Base-by-base conservation (phyloP, 164 flowering plant genomes). In the grape (Vitis vinifera) region DNA sequence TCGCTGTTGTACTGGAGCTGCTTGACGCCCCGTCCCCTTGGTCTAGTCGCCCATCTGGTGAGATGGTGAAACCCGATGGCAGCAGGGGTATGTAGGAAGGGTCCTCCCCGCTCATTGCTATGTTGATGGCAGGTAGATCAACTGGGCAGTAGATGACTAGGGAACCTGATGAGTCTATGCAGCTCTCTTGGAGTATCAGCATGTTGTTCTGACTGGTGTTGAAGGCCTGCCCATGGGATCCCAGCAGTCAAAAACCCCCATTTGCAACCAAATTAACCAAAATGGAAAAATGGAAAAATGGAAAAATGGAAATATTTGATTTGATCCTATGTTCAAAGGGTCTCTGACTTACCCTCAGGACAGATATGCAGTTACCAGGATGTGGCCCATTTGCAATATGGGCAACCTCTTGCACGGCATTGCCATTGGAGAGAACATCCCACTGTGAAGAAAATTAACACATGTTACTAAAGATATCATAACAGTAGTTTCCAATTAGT, bases 111-210 rank as follows among this genome's bases (percentile, higher is more conserved):
- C 87, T 85, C 90, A 91, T 88, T 17, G 95, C 93, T 17, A 88
- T 57, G 83, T 89, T 85, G 72, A 91, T 85, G 16, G 89, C 77
- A 0, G 83, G 84, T 3, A 93, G 74, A 51, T 93, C 98, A 1
- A 91, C 88, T 0, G 98, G 91, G 65, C 90, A 71, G 75, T 91
- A 91, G 3, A 89, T 89, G 1, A 93, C 85, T 0, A 90, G 77
- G 2, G 95, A 86, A 0, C 94, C 95, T 3, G 93, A 90, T 27
- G 88, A 70, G 67, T 91, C 98, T 29, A 78, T 79, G 80, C 89
- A 89, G 78, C 93, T 86, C 77, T 93, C 98, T 77, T 93, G 98
- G 6, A 93, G 94, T 50, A 93, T 82, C 64, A 93, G 75, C 94
- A 88, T 87, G 80, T 88, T 89, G 86, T 87, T 93, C 74, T 90